Percentiles rank a stretch among this genome's conserved stretches.
Evolutionary conservation across 805 yeast genomes (phyloP).

Genomic region (Monosporozyma siamensis): DNA sequence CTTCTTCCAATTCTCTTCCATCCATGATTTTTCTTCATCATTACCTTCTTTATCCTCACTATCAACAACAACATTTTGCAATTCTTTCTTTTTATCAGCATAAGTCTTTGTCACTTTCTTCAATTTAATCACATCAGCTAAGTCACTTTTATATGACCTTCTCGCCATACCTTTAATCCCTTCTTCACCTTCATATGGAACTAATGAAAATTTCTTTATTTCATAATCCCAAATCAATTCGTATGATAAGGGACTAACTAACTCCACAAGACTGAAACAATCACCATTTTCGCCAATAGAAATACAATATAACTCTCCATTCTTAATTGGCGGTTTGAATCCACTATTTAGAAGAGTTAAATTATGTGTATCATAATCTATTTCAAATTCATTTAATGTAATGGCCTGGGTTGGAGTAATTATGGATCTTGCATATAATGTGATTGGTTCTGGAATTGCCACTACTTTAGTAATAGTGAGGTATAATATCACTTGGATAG

Average conservation of each 20-base stretch:
- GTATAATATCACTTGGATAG: background rate
- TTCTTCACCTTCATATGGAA: background rate
- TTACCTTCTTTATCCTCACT: constrained; percentile 14
- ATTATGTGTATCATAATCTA: background rate
- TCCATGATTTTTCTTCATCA: constrained; percentile 14
- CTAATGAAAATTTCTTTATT: constrained; percentile 15
- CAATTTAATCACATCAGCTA: constrained; percentile 17
- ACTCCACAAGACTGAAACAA: constrained; percentile 21
- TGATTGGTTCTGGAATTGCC: background rate
- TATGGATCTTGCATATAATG: background rate
- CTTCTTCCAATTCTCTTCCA: constrained; percentile 27
- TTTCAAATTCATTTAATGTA: background rate
- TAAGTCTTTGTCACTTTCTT: constrained; percentile 27
- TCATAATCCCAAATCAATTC: constrained; percentile 15
- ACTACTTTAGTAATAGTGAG: background rate
- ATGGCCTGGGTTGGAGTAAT: background rate
- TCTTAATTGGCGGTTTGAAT: background rate
- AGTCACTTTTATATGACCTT: constrained; percentile 15
- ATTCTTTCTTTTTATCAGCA: constrained; percentile 19
- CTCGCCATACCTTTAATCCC: constrained; percentile 15
- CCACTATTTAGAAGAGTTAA: too few species aligned
- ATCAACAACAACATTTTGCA: constrained; percentile 7
- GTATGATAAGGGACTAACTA: constrained; percentile 18
- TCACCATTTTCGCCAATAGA: constrained; percentile 11
- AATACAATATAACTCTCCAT: constrained; percentile 14